Percentiles rank a stretch among this genome's conserved stretches.
phyloP scores from a whole-genome alignment of 2,329 filamentous ascomycete species.

The Phyllosticta citribraziliensis region DNA sequence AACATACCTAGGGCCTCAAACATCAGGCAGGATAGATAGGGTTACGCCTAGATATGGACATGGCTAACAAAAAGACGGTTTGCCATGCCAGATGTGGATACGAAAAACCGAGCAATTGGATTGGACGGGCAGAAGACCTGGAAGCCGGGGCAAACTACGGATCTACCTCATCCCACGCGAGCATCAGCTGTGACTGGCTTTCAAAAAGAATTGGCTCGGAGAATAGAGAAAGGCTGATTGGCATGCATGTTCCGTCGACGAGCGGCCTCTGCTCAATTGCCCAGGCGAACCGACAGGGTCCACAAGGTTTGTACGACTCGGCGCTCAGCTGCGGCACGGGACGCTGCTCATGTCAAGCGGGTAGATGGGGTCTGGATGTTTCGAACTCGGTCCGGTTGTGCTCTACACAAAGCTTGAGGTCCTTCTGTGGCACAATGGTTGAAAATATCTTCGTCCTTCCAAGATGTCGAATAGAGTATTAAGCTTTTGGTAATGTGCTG shows the following conservation, averaged over 20 bases:
- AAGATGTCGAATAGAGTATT: neutral
- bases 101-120: no score
- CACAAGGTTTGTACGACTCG: neutral
- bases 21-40: no score
- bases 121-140: no score
- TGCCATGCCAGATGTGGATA: no score
- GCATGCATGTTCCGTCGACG: neutral
- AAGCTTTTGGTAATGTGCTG: neutral
- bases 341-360: neutral
- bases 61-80: no score
- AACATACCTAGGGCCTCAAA: no score
- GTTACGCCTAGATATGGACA: no score
- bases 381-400: neutral
- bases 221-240: neutral
- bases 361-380: neutral
- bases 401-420: neutral
- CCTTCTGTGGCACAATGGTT: neutral
- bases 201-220: neutral
- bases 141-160: neutral
- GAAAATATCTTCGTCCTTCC: neutral
- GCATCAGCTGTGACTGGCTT: neutral
- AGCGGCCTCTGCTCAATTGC: neutral
- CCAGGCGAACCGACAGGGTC: neutral
- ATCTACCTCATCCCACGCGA: neutral
- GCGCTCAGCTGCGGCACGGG: neutral